Percentiles rank a stretch among this genome's conserved stretches.
Conservation (phyloP, 2,329 filamentous ascomycete genomes). For the Ampelomyces quisqualis region DNA sequence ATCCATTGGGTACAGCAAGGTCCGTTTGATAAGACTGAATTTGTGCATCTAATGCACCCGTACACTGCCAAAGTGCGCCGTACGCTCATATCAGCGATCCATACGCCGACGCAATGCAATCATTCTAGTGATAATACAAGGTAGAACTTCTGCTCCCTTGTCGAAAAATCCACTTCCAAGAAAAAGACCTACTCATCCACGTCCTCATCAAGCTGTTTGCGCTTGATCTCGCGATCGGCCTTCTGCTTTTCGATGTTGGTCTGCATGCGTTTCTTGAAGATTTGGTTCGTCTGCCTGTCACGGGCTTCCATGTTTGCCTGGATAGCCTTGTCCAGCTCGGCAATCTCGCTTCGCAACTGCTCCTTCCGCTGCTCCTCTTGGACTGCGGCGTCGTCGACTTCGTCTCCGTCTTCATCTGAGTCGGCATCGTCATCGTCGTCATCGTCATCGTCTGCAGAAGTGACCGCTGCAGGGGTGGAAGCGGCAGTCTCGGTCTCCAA, state of each 20-base stretch:
- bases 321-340: constrained; percentile 56
- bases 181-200: constrained; percentile 16
- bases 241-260: constrained; percentile 51
- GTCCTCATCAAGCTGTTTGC: constrained; percentile 50
- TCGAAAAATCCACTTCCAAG: background rate
- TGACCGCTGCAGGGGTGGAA: constrained; percentile 36
- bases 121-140: background rate
- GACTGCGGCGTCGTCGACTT: constrained; percentile 51
- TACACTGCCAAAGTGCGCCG: background rate
- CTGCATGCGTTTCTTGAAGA: constrained; percentile 53
- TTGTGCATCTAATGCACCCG: too few relatives aligned
- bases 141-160: background rate
- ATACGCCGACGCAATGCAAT: constrained; percentile 6
- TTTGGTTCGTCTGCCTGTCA: constrained; percentile 49
- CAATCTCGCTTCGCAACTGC: constrained; percentile 55
- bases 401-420: constrained; percentile 48
- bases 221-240: constrained; percentile 53
- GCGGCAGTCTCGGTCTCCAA: constrained; percentile 35
- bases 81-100: background rate
- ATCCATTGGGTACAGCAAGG: too few relatives aligned
- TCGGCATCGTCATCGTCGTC: constrained; percentile 49
- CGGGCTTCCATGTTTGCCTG: constrained; percentile 46
- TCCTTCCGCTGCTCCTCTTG: constrained; percentile 49
- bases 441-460: constrained; percentile 44
- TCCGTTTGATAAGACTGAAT: too few relatives aligned